A percentile compares a stretch with the other conserved stretches of the same genome.
These are phyloP conservation scores for Dioscorea zingiberensis DNA, from an alignment of 106 monocot genomes.

Conservation along the genomic window DNA sequence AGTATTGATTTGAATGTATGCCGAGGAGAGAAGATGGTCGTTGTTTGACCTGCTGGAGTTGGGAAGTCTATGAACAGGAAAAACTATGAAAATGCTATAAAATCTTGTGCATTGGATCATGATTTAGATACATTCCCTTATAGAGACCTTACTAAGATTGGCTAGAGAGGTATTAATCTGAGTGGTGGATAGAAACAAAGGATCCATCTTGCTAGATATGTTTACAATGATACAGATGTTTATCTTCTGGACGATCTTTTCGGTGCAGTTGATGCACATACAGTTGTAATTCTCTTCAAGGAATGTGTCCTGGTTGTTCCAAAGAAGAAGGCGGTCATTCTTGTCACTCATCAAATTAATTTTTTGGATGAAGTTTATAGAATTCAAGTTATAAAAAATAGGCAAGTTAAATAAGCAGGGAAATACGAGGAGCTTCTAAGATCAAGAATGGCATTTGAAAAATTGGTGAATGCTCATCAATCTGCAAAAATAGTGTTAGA, in stretches of 20 bases:
- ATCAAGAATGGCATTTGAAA: slow-evolving; percentile 58
- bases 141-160: slow-evolving; percentile 87
- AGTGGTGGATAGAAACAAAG: slow-evolving; percentile 97
- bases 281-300: slow-evolving; percentile 64
- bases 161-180: slow-evolving; percentile 90
- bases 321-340: slow-evolving; percentile 68
- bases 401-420: slow-evolving; percentile 58
- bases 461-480: slow-evolving; percentile 72
- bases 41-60: slow-evolving; percentile 69
- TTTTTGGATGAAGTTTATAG: slow-evolving; percentile 61
- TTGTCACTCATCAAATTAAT: slow-evolving; percentile 88
- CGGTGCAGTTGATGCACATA: slow-evolving; percentile 93
- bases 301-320: slow-evolving; percentile 70
- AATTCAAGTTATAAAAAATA: slow-evolving; percentile 76
- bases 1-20: slow-evolving; percentile 28
- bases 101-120: slow-evolving; percentile 70
- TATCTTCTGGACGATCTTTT: slow-evolving; percentile 95
- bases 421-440: slow-evolving; percentile 55
- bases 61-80: slow-evolving; percentile 61
- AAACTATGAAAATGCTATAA: slow-evolving; percentile 53
- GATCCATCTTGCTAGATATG: slow-evolving; percentile 84
- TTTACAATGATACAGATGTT: slow-evolving; percentile 72
- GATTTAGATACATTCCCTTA: slow-evolving; percentile 69
- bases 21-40: slow-evolving; percentile 56
- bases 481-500: slow-evolving; percentile 47